Base-by-base conservation (phyloP, 805 yeast species). In the Candida awuae region DNA sequence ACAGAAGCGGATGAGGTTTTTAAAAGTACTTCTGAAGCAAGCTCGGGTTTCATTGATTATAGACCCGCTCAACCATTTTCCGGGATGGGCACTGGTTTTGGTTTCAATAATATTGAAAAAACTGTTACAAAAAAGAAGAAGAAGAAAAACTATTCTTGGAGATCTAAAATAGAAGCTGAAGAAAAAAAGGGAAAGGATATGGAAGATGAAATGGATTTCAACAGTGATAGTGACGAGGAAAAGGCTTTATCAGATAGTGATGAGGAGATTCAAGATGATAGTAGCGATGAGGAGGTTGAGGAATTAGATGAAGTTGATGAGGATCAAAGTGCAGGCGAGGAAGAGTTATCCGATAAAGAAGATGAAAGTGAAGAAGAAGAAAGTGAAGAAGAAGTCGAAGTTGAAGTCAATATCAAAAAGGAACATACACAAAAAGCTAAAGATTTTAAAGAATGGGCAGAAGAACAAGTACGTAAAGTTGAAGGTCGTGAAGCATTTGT, bases 391-490 rank as follows among this genome's bases (percentile, higher is more conserved):
- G 46, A 41, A n/a, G 44, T 42, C 12, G 61, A 55, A 5, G 59
- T 53, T 4, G 62, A 61, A 6, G 45, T 50, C 14, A 50, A 53
- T 22, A 45, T 55, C 23, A 71, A 65, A 50, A 70, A 70, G 29
- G 62, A 65, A 27, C 78, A 68, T 45, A 56, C 61, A 29, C 55
- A 67, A 22, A 63, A 62, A 32, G 90, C 85, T 1, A 66, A 68
- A 27, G 72, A 77, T 14, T 92, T 92, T 67, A 84, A 84, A 59
- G 73, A 73, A 15, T 92, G 98, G 97, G 96, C 96, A 0, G 84
- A 80, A 48, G 61, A 70, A 26, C 84, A 83, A 52, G 73, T 79
- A 4, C 75, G 80, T 42, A 67, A 71, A 44, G 62, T 77, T 29
- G 84, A 77, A 48, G 86, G 84, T 1, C 67, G 78, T 19, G 69